These are phyloP conservation scores for Jamesozyma piceae DNA, from an alignment of 805 yeast genomes.

Conservation along the genomic window DNA sequence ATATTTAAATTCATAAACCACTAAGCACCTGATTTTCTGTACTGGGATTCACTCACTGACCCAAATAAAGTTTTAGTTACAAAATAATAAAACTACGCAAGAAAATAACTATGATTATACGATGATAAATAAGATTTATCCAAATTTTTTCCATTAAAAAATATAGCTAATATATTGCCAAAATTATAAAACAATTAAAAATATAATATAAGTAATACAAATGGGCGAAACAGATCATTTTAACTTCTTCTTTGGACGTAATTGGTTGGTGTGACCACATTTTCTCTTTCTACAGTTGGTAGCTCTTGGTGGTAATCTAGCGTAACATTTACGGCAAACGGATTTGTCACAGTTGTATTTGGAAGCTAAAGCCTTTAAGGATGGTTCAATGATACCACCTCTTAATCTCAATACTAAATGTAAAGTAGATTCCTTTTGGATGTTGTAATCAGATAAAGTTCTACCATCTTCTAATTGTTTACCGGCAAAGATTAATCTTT, in stretches of 20 bases:
- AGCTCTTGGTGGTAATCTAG: slow-evolving; percentile 99
- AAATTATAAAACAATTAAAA: slow-evolving; percentile 2
- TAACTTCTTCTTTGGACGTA: slow-evolving; percentile 99
- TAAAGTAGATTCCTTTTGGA: slow-evolving; percentile 97
- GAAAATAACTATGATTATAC: background rate
- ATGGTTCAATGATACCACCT: slow-evolving; percentile 99
- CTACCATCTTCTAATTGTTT: slow-evolving; percentile 99
- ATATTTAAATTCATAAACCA: too few species aligned
- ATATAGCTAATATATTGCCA: slow-evolving; percentile 1
- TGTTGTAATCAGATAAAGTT: slow-evolving; percentile 98
- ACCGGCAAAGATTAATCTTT: slow-evolving; percentile 99
- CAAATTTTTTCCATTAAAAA: slow-evolving; percentile 5
- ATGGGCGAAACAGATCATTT: slow-evolving; percentile 46
- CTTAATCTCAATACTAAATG: slow-evolving; percentile 95
- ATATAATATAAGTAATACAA: slow-evolving; percentile 2
- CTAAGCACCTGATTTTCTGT: too few species aligned
- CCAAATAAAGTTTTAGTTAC: too few species aligned
- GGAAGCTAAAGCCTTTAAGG: slow-evolving; percentile 97
- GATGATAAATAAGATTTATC: background rate
- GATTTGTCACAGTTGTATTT: slow-evolving; percentile 99
- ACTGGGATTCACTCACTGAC: too few species aligned
- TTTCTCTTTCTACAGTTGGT: slow-evolving; percentile 99
- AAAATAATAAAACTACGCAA: too few species aligned
- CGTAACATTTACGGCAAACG: slow-evolving; percentile 99
- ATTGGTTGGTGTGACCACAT: slow-evolving; percentile 99